Percentiles rank a stretch among this genome's conserved stretches.
Evolutionary conservation across 345 rosid genomes (phyloP).

Genomic region (Crucihimalaya himalaica): DNA sequence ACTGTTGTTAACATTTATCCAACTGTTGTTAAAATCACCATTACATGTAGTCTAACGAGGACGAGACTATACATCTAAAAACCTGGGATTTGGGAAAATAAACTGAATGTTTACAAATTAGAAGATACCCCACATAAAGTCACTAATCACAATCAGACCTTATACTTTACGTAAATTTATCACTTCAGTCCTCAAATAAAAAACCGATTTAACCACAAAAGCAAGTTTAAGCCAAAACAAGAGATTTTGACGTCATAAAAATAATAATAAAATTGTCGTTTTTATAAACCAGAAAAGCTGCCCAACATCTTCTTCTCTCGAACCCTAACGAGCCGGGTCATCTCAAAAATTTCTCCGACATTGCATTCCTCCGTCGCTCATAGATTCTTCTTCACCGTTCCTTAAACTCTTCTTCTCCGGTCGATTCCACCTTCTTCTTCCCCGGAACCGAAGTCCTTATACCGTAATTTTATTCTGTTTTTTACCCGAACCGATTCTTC

Average conservation of each 20-base stretch:
- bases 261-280: slow-evolving; percentile 8
- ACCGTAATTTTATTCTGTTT: slow-evolving; percentile 30
- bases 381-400: slow-evolving; percentile 9
- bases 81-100: too few species aligned
- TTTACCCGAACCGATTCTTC: slow-evolving; percentile 35
- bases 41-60: too few species aligned
- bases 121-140: background rate
- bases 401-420: background rate
- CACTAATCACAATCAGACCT: slow-evolving; percentile 1
- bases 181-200: background rate
- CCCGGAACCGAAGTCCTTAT: slow-evolving; percentile 37
- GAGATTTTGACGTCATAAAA: background rate
- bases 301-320: slow-evolving; percentile 35
- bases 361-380: slow-evolving; percentile 24
- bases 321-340: slow-evolving; percentile 44
- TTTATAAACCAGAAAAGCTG: slow-evolving; percentile 43
- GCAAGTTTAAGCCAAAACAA: slow-evolving; percentile 20
- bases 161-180: background rate
- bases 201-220: slow-evolving; percentile 18
- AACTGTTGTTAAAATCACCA: too few species aligned
- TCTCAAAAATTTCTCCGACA: slow-evolving; percentile 23
- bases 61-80: too few species aligned
- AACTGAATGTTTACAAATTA: background rate
- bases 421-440: slow-evolving; percentile 25
- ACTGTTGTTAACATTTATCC: too few species aligned